Evolutionary conservation across 352 stramenopile species (phyloP).

Genomic region (Globisporangium middletonii): DNA sequence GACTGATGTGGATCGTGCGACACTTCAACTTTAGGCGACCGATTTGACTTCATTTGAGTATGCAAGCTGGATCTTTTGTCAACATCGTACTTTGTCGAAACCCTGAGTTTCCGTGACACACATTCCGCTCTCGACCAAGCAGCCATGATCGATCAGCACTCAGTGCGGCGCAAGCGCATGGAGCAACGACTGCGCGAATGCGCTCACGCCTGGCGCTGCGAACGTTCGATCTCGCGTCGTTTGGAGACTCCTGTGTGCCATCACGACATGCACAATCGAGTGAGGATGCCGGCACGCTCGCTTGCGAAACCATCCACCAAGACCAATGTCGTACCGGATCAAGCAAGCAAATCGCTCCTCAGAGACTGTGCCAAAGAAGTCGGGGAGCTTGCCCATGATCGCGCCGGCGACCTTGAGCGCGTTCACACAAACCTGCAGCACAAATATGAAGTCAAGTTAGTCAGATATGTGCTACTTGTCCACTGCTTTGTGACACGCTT

Average conservation of each 20-base stretch:
- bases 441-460: background rate
- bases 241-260: slow-evolving; percentile 26
- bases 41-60: background rate
- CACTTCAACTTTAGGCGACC: background rate
- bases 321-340: slow-evolving; percentile 17
- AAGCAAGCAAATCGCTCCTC: slow-evolving; percentile 20
- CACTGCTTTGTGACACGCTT: background rate
- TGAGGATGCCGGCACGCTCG: slow-evolving; percentile 2
- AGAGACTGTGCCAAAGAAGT: slow-evolving; percentile 25
- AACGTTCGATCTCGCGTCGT: slow-evolving; percentile 23
- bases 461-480: too few relatives aligned
- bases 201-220: slow-evolving; percentile 18
- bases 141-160: background rate
- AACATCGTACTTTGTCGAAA: background rate
- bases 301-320: too few relatives aligned
- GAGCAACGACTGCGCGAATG: slow-evolving; percentile 51
- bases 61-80: background rate
- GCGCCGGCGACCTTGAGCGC: slow-evolving; percentile 52
- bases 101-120: background rate
- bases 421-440: slow-evolving; percentile 34
- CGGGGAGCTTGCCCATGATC: slow-evolving; percentile 42
- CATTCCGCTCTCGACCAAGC: too few relatives aligned
- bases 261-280: background rate
- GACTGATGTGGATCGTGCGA: background rate
- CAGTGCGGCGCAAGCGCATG: slow-evolving; percentile 14